Evolutionary conservation across 169 alveolate genomes (phyloP), one percentile per base, ranked within the genome.

Genomic region (Cryptosporidium ubiquitum): DNA sequence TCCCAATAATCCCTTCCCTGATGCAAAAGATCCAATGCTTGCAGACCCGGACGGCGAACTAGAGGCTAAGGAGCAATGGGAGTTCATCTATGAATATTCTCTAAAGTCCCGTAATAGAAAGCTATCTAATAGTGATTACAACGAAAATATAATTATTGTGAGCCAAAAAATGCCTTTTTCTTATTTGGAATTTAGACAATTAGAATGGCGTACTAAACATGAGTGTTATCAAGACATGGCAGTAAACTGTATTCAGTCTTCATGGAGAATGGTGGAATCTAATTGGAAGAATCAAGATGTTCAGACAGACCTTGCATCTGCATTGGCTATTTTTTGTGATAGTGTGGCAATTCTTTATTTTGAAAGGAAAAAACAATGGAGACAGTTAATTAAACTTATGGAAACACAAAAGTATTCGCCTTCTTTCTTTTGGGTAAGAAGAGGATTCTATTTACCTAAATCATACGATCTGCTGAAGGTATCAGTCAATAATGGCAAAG

Each of bases 151-250:
- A 9, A 79, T 79, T 12, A 26, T 79, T 66, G 39, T 79, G 20
- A 58, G 66, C 31, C 74, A 61, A 58, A 79, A 79, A 20, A 79
- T 79, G 89, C 89, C 89, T 37, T 23, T 61, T 6, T 60, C 71
- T 26, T 79, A 61, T 33, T 35, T 79, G 40, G 74, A 79, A 61
- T 79, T 60, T 47, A 79, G 89, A 40, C 57, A 79, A 42, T 79
- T 66, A 79, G 10, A n/a, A 18, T 79, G 89, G 89, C 58, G 89
- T 37, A 68, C 89, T 42, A 68, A 33, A 42, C 89, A 79, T 61
- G 89, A 79, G n/a, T 79, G 89, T 23, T 64, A 61, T 40, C 89
- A 79, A 29, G 89, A 79, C 23, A 79, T 79, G 89, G 89, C 68
- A 23, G 42, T 61, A 20, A 79, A 79, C 64, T 79, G 89, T 39